These are phyloP conservation scores for Kalaharituber pfeilii DNA, from an alignment of 2,329 filamentous ascomycete genomes.

Conservation along the genomic window DNA sequence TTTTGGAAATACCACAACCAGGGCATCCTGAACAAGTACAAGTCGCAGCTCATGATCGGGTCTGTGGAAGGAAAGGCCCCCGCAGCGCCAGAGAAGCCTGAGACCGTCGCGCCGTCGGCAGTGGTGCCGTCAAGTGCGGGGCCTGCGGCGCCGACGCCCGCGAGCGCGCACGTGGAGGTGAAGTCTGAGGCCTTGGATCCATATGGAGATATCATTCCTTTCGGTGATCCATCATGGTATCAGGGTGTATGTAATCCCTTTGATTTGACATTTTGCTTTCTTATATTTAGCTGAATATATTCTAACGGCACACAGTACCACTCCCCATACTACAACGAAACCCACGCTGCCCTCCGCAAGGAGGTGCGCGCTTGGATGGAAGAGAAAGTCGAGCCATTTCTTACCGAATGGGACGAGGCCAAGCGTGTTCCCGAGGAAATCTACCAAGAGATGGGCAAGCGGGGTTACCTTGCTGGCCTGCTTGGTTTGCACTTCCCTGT, in stretches of 20 bases:
- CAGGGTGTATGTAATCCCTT: slow-evolving; percentile 52
- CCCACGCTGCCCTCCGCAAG: slow-evolving; percentile 73
- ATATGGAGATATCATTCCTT: slow-evolving; percentile 75
- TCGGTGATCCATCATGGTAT: slow-evolving; percentile 87
- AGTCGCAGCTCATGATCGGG: slow-evolving; percentile 41
- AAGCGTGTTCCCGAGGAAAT: slow-evolving; percentile 75
- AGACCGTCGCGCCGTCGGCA: slow-evolving; percentile 30
- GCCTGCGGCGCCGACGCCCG: slow-evolving; percentile 21
- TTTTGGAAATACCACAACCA: slow-evolving; percentile 54
- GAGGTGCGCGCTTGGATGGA: slow-evolving; percentile 91
- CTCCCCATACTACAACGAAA: slow-evolving; percentile 91
- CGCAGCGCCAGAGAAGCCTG: slow-evolving; percentile 31
- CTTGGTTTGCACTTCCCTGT: slow-evolving; percentile 68
- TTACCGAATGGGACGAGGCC: slow-evolving; percentile 93
- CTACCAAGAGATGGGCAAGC: slow-evolving; percentile 88
- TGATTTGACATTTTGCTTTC: slow-evolving; percentile 3
- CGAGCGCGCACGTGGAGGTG: slow-evolving; percentile 24
- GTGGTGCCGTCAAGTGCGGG: slow-evolving; percentile 28
- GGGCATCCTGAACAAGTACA: slow-evolving; percentile 44
- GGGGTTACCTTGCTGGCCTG: slow-evolving; percentile 83
- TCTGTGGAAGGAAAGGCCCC: slow-evolving; percentile 58
- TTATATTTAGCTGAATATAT: neutral
- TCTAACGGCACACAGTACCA: slow-evolving; percentile 48
- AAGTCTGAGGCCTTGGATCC: slow-evolving; percentile 59
- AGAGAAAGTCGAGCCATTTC: slow-evolving; percentile 70